Base-by-base conservation (phyloP, 306 rosid genomes). In the Lotus japonicus region DNA sequence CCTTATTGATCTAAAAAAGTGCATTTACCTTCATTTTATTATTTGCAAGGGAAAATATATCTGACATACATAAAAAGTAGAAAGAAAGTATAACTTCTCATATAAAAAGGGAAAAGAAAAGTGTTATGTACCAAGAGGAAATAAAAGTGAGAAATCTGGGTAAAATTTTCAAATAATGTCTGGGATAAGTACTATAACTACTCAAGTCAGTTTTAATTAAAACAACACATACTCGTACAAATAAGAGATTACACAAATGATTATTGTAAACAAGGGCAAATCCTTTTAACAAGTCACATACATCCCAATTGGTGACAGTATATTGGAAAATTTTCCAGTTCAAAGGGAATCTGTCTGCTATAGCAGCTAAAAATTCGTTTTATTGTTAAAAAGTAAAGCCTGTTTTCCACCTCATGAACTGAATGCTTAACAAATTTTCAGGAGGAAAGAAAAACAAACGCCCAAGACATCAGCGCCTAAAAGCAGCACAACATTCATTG, bases 351-450 rank as follows among this genome's bases (percentile, higher is more conserved):
- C 35, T 72, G 41, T 65, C 66, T 14, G 78, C 18, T 59, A 59
- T 45, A 35, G 52, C 46, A 44, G 68, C 51, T 58, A 71, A 71
- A 65, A 66, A 51, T 42, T 44, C 62, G 5, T 43, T 72, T 68
- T 72, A 64, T 67, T 68, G 11, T 45, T 45, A 28, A 23, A 53
- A 39, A 21, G 4, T 5, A 58, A 65, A 55, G 16, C n/a, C 57
- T 8, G 62, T 13, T 54, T 65, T 55, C 45, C 76, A 67, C 56
- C 45, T 31, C 76, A 54, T 10, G 31, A 61, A 62, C 38, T 28
- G 49, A 70, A 78, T 26, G 50, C 73, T 58, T 15, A 35, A 18
- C 72, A 42, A 66, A 13, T 58, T 69, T 66, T 74, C 67, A 64
- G 35, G 28, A 52, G 36, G 66, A 8, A 35, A 65, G 69, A 44